Evolutionary conservation across 805 yeast genomes (phyloP).

Genomic region (Ogataea philodendri): DNA sequence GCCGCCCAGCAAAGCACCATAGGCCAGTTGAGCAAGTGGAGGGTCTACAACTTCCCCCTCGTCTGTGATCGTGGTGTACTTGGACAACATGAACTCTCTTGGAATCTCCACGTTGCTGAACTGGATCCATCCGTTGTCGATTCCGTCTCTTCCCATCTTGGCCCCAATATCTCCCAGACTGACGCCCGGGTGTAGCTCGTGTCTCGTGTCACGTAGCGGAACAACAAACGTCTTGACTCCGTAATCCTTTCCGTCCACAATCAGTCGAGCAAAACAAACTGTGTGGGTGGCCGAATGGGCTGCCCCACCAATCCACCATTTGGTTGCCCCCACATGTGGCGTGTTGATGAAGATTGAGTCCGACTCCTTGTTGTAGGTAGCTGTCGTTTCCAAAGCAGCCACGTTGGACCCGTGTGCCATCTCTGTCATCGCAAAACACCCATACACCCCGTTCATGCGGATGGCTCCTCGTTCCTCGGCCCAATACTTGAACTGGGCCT

Average conservation of each 20-base stretch:
- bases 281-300: conserved; percentile 92
- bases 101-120: conserved; percentile 83
- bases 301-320: conserved; percentile 99
- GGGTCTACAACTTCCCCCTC: conserved; percentile 73
- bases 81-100: conserved; percentile 75
- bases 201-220: conserved; percentile 76
- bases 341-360: conserved; percentile 78
- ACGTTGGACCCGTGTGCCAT: conserved; percentile 93
- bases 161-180: conserved; percentile 89
- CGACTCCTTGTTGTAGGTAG: conserved; percentile 63
- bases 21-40: conserved; percentile 84
- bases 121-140: conserved; percentile 97
- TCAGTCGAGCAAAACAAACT: conserved; percentile 79
- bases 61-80: conserved; percentile 66
- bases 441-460: conserved; percentile 61
- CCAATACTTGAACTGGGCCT: conserved; percentile 84
- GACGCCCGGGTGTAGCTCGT: conserved; percentile 74
- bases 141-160: conserved; percentile 95
- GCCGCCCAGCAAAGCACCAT: conserved; percentile 84
- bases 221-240: conserved; percentile 93
- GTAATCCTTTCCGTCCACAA: conserved; percentile 78
- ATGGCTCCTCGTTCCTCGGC: conserved; percentile 64
- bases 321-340: conserved; percentile 89
- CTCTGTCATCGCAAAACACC: conserved; percentile 94
- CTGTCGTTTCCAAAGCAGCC: conserved; percentile 90